phyloP scores from a whole-genome alignment of 352 stramenopile species.

The Thalassiosira sp. region DNA sequence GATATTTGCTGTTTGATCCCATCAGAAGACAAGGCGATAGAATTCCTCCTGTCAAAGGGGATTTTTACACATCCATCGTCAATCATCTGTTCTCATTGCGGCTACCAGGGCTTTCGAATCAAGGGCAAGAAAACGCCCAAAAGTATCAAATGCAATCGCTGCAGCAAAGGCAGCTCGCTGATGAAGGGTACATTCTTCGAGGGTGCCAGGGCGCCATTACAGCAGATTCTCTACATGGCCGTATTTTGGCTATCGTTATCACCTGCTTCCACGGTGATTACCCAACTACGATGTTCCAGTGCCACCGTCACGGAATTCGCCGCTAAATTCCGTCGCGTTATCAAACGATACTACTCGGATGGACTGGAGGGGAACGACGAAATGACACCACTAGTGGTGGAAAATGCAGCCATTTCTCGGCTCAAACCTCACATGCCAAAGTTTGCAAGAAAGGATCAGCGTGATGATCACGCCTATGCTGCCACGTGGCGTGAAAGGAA shows the following conservation, averaged over 20 bases:
- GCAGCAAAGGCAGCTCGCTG: conserved; percentile 13
- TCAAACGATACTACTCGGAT: background rate
- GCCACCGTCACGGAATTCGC: conserved; percentile 16
- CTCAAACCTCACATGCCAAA: background rate
- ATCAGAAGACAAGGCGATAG: conserved; percentile 3
- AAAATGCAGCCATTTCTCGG: background rate
- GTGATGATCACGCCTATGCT: background rate
- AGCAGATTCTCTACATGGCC: conserved; percentile 9
- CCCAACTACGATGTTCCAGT: conserved; percentile 5
- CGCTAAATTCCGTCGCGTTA: background rate
- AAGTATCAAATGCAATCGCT: conserved; percentile 21
- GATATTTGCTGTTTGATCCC: conserved; percentile 19
- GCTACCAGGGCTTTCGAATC: conserved; percentile 17
- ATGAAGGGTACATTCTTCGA: conserved; percentile 13
- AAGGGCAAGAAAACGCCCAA: conserved; percentile 18
- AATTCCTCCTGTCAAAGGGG: conserved; percentile 5
- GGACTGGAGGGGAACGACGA: background rate
- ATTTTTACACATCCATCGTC: conserved; percentile 7
- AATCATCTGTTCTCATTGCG: conserved; percentile 13
- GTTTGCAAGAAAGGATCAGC: background rate
- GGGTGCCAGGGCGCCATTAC: background rate
- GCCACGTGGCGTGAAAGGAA: conserved; percentile 4
- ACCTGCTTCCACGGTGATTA: background rate
- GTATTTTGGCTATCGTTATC: conserved; percentile 7
- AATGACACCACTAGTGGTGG: background rate